phyloP scores from a whole-genome alignment of 495 filamentous ascomycete genomes.

The Hypoxylon perforatum region DNA sequence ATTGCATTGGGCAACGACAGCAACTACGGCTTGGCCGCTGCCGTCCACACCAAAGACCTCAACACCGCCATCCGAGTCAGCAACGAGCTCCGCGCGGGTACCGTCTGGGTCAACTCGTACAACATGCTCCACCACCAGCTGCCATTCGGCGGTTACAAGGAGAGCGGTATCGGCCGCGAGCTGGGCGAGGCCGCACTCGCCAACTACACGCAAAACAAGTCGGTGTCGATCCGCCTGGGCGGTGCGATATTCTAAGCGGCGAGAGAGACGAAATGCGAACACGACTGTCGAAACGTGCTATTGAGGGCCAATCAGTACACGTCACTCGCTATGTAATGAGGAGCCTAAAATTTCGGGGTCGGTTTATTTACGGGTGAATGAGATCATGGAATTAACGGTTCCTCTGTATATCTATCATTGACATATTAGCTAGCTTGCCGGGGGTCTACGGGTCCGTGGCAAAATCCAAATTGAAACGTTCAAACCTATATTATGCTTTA shows the following conservation, averaged over 20 bases:
- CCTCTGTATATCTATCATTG: conserved; percentile 26
- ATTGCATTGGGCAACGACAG: conserved; percentile 84
- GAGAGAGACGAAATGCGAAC: conserved; percentile 6
- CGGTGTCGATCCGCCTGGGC: conserved; percentile 64
- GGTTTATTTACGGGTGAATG: conserved; percentile 15
- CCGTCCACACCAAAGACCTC: conserved; percentile 91
- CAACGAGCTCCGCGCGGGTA: conserved; percentile 85
- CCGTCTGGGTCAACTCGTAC: conserved; percentile 91
- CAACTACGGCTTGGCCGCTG: conserved; percentile 88
- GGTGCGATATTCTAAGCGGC: conserved; percentile 53
- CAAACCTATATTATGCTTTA: background rate
- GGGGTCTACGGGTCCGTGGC: conserved; percentile 10
- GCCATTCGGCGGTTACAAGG: conserved; percentile 92
- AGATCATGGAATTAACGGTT: conserved; percentile 15
- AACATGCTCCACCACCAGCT: conserved; percentile 84
- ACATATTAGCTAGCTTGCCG: conserved; percentile 20
- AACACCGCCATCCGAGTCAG: conserved; percentile 92
- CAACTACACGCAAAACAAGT: conserved; percentile 88
- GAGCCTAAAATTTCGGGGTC: conserved; percentile 3
- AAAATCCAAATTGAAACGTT: conserved; percentile 3
- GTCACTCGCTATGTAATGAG: conserved; percentile 10
- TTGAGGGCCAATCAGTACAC: conserved; percentile 10
- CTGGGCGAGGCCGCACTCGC: conserved; percentile 91
- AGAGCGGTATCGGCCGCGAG: conserved; percentile 93
- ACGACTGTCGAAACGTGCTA: conserved; percentile 3